Percentiles rank a stretch among this genome's conserved stretches.
Evolutionary conservation across 2,329 filamentous ascomycete genomes (phyloP).

Genomic region (Penicillium occitanis): DNA sequence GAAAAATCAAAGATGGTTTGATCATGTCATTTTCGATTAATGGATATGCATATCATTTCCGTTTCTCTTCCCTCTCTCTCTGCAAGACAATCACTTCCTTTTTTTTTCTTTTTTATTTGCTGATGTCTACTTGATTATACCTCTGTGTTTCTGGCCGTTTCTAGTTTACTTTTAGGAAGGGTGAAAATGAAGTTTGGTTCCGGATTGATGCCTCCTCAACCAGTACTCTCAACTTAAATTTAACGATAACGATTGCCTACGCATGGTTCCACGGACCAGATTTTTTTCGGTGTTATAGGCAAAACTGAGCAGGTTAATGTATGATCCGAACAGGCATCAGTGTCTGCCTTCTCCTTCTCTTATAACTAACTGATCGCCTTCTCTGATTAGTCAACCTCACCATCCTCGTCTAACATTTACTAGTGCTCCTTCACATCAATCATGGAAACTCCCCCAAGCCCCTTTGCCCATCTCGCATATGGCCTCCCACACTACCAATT

Average conservation of each 20-base stretch:
- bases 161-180: neutral
- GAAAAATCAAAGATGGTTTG: neutral
- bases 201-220: neutral
- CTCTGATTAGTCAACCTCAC: no score
- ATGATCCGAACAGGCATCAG: no score
- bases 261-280: no score
- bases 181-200: neutral
- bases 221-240: neutral
- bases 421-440: no score
- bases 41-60: conserved; percentile 11
- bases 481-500: no score
- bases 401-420: no score
- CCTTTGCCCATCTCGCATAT: neutral
- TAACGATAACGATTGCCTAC: neutral
- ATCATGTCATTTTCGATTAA: conserved; percentile 1
- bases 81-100: neutral
- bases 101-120: neutral
- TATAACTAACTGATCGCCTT: no score
- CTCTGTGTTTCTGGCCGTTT: conserved; percentile 1
- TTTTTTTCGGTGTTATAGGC: no score
- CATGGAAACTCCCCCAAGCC: neutral
- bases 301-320: no score
- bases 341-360: no score
- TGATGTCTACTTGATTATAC: conserved; percentile 3
- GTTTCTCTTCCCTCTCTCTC: neutral